These are phyloP conservation scores for Xylariales sp. DNA, from an alignment of 2,329 filamentous ascomycete species.

Conservation along the genomic window DNA sequence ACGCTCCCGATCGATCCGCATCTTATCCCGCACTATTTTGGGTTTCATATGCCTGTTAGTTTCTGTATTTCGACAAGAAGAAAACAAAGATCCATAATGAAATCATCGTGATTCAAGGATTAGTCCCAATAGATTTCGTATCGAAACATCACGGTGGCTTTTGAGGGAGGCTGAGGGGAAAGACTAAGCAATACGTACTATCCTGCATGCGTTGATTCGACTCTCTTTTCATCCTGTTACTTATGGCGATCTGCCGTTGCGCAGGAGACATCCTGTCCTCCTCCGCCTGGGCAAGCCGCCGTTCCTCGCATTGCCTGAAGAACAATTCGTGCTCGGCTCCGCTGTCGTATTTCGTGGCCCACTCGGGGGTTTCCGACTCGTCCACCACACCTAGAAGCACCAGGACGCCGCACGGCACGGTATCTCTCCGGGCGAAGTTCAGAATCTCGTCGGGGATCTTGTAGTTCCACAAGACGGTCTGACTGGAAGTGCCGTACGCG, in stretches of 20 bases:
- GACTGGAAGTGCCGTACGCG: slow-evolving; percentile 47
- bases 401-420: slow-evolving; percentile 55
- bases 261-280: slow-evolving; percentile 39
- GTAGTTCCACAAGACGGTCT: slow-evolving; percentile 58
- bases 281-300: slow-evolving; percentile 33
- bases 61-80: too few species aligned
- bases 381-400: slow-evolving; percentile 49
- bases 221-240: slow-evolving; percentile 37
- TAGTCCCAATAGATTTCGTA: too few species aligned
- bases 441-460: slow-evolving; percentile 50
- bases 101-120: too few species aligned
- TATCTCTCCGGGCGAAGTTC: slow-evolving; percentile 44
- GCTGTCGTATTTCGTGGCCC: slow-evolving; percentile 40
- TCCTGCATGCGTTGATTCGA: slow-evolving; percentile 40
- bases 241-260: slow-evolving; percentile 34
- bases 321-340: slow-evolving; percentile 30
- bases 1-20: slow-evolving; percentile 34
- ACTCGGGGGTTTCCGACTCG: slow-evolving; percentile 49
- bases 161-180: too few species aligned
- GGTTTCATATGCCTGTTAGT: not conserved
- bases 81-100: not conserved
- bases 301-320: slow-evolving; percentile 32
- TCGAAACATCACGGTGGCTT: too few species aligned
- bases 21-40: slow-evolving; percentile 34
- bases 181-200: too few species aligned